Percentiles rank a stretch among this genome's conserved stretches.
Conservation (phyloP, 805 yeast genomes). For the Kodamaea restingae region DNA sequence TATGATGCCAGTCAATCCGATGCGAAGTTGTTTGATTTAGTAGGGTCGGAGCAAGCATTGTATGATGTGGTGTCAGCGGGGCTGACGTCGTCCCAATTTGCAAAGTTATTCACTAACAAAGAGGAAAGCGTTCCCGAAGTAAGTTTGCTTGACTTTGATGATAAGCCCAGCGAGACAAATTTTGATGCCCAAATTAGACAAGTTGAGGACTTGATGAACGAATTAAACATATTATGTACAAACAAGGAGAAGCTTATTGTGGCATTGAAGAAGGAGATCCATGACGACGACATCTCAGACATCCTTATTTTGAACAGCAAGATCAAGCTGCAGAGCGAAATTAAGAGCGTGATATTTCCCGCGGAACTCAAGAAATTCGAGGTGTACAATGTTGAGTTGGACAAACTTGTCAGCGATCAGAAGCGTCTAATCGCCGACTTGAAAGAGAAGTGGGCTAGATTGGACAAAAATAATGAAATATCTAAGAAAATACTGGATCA, state of each 20-base stretch:
- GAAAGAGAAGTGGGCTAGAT: conserved; percentile 26
- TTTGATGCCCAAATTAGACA: conserved; percentile 36
- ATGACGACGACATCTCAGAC: conserved; percentile 80
- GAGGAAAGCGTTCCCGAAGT: conserved; percentile 22
- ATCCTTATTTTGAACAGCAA: conserved; percentile 61
- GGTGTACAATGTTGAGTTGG: conserved; percentile 62
- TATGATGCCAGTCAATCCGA: conserved; percentile 62
- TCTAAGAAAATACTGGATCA: conserved; percentile 42
- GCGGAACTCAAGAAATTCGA: conserved; percentile 74
- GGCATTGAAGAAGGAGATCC: conserved; percentile 66
- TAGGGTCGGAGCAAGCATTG: conserved; percentile 26
- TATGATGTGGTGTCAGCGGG: conserved; percentile 37
- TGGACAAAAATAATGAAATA: conserved; percentile 26
- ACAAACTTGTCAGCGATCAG: conserved; percentile 66
- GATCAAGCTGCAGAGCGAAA: conserved; percentile 53
- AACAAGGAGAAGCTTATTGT: conserved; percentile 60
- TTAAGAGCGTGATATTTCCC: conserved; percentile 52
- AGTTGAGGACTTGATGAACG: conserved; percentile 56
- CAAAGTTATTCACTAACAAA: conserved; percentile 20
- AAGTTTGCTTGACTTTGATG: conserved; percentile 53
- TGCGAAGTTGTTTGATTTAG: conserved; percentile 45
- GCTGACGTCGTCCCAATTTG: conserved; percentile 37
- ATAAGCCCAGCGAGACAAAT: conserved; percentile 22
- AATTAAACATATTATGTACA: conserved; percentile 56
- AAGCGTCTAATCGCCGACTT: conserved; percentile 38